Evolutionary conservation across 2,329 filamentous ascomycete genomes (phyloP), one percentile per base, ranked within the genome.

Genomic region (Botrytis hyacinthi): DNA sequence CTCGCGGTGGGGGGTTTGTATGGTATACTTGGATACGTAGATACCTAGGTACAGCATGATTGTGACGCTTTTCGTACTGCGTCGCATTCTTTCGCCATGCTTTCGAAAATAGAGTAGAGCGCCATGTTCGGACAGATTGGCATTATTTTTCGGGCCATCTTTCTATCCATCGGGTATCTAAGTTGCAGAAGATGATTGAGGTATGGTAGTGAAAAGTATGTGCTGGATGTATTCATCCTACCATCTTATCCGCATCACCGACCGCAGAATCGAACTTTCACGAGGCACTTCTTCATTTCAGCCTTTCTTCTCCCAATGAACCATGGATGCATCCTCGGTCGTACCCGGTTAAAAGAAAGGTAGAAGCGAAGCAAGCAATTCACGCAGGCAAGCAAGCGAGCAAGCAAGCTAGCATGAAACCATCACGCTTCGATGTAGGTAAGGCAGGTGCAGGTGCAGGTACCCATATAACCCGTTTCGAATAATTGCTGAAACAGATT

Each of bases 401-500:
- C 67, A 67, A 67, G 40, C 48, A 71, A 48, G 70, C 59, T 35
- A 66, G 70, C 70, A 57, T 71, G 37, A 42, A 60, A 57, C 29
- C 37, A 18, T 61, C 51, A 66, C 66, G 60, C 46, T 71, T 65
- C 46, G 32, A 51, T 66, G n/a, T 57, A 66, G 48, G 60, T 18
- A 66, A 35, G 42, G 44, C 46, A 54, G 46, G 35, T 62, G 51
- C 62, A 46, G n/a, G 62, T 65, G 70, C 60, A 71, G 60, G 46
- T 71, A 71, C 70, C 70, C 70, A 71, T 71, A 71, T 32, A 66
- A n/a, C 46, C 59, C 61, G 60, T 66, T 71, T 71, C 70, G 70
- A 71, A 71, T 71, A 62, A 20, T 57, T 66, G 70, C 46, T 71
- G 70, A 71, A 71, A 71, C 70, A 6, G 20, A 57, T 51, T 44